phyloP scores from a whole-genome alignment of 75 land plant species.

The Sequoia sempervirens region DNA sequence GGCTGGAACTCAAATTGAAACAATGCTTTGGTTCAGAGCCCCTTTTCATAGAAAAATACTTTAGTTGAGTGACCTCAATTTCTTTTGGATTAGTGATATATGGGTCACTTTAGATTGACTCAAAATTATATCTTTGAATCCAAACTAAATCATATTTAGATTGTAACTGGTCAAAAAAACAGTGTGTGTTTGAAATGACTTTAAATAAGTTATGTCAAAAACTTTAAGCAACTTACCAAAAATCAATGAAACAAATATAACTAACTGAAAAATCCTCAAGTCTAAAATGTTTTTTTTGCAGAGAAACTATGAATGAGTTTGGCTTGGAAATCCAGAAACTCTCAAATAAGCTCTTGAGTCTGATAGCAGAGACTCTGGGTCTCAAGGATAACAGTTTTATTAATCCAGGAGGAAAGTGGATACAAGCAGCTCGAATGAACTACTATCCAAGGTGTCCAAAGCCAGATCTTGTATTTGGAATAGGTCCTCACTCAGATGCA shows the following conservation, averaged over 20 bases:
- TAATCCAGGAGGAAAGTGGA: conserved; percentile 59
- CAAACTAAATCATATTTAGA: background rate
- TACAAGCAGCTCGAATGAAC: conserved; percentile 63
- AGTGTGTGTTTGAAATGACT: background rate
- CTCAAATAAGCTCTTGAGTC: conserved; percentile 37
- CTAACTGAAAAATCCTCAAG: background rate
- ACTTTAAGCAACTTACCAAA: too few relatives aligned
- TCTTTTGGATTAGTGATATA: too few relatives aligned
- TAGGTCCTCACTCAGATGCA: conserved; percentile 34
- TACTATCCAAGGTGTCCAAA: conserved; percentile 37
- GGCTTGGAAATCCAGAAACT: conserved; percentile 50
- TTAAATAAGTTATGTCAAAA: background rate
- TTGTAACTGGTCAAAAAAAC: too few relatives aligned
- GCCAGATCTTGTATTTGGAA: conserved; percentile 23
- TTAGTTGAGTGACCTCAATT: too few relatives aligned
- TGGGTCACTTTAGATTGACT: too few relatives aligned
- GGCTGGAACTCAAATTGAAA: too few relatives aligned
- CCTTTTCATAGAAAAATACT: too few relatives aligned
- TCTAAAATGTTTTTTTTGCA: conserved; percentile 4
- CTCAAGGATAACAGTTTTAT: conserved; percentile 33
- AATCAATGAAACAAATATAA: too few relatives aligned
- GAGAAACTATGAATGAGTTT: conserved; percentile 50
- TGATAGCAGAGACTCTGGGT: conserved; percentile 66
- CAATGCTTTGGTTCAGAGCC: too few relatives aligned
- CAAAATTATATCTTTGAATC: too few relatives aligned